Evolutionary conservation across 2,329 filamentous ascomycete species (phyloP).

Genomic region (Dothidotthia symphoricarpi): DNA sequence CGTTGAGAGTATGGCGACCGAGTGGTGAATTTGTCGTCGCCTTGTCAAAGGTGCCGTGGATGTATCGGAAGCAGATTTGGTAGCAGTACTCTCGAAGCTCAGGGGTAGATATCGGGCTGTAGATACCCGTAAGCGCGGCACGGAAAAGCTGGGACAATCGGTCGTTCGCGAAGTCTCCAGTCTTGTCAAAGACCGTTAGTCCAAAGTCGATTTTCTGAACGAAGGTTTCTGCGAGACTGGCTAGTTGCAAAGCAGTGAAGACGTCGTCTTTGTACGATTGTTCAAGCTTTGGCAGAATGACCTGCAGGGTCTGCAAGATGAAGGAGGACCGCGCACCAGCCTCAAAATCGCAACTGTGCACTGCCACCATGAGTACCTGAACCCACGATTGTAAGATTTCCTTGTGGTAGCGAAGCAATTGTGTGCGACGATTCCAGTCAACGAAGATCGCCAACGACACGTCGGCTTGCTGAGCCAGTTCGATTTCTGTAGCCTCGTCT

Average conservation of each 20-base stretch:
- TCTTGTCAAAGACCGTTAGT: conserved; percentile 46
- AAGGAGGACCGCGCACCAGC: conserved; percentile 70
- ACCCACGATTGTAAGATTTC: conserved; percentile 79
- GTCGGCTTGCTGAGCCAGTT: conserved; percentile 51
- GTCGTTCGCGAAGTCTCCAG: conserved; percentile 75
- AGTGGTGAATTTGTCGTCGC: conserved; percentile 36
- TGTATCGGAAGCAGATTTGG: conserved; percentile 83
- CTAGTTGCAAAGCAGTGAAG: conserved; percentile 70
- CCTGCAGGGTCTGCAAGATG: conserved; percentile 80
- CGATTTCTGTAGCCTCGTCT: conserved; percentile 36
- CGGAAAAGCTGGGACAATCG: conserved; percentile 91
- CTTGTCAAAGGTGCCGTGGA: conserved; percentile 63
- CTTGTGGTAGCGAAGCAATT: conserved; percentile 57
- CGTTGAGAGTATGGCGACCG: conserved; percentile 58
- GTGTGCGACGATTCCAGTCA: conserved; percentile 63
- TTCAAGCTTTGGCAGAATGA: conserved; percentile 85
- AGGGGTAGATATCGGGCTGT: conserved; percentile 67
- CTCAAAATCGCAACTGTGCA: conserved; percentile 78
- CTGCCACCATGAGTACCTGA: conserved; percentile 77
- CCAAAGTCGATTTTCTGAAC: conserved; percentile 68
- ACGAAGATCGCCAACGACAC: conserved; percentile 58
- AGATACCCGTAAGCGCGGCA: conserved; percentile 75
- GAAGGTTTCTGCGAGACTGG: conserved; percentile 70
- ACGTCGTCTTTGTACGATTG: conserved; percentile 67
- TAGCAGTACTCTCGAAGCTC: conserved; percentile 83